Conservation (phyloP, 208 protist species). For the Angomonas deanei region DNA sequence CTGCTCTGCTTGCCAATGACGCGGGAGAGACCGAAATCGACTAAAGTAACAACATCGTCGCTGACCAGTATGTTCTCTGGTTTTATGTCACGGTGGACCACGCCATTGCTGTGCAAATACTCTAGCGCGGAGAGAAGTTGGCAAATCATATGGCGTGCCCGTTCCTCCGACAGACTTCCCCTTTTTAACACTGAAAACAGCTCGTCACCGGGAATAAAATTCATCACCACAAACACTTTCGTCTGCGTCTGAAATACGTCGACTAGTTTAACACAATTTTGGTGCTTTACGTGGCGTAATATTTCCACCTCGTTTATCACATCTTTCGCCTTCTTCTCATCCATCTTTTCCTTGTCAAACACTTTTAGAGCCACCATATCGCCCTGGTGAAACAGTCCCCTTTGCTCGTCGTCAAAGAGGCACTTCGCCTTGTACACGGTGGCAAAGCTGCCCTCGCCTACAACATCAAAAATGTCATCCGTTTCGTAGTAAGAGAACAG, state of each 20-base stretch:
- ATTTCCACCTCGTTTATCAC: conserved; percentile 82
- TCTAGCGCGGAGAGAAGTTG: conserved; percentile 70
- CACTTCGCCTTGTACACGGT: conserved; percentile 72
- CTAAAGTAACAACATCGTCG: conserved; percentile 53
- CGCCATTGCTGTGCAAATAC: conserved; percentile 73
- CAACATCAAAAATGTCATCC: conserved; percentile 82
- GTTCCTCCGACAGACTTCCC: conserved; percentile 48
- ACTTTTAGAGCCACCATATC: conserved; percentile 76
- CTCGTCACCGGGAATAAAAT: conserved; percentile 72
- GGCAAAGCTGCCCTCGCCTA: conserved; percentile 77
- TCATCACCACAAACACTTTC: conserved; percentile 85
- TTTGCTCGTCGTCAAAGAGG: conserved; percentile 21
- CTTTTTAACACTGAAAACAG: conserved; percentile 64
- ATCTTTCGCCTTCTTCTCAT: conserved; percentile 59
- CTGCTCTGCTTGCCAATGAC: not conserved
- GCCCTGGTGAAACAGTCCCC: conserved; percentile 20
- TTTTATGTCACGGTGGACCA: conserved; percentile 88
- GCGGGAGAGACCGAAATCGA: conserved; percentile 82
- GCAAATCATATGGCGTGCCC: conserved; percentile 52
- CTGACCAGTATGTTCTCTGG: conserved; percentile 81
- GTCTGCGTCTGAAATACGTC: conserved; percentile 71
- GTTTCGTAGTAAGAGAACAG: conserved; percentile 57
- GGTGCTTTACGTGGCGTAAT: conserved; percentile 48
- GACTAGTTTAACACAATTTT: conserved; percentile 61
- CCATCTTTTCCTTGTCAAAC: conserved; percentile 58